A percentile compares a stretch with the other conserved stretches of the same genome.
Evolutionary conservation across 306 rosid species (phyloP).

Genomic region (Castanea sativa): DNA sequence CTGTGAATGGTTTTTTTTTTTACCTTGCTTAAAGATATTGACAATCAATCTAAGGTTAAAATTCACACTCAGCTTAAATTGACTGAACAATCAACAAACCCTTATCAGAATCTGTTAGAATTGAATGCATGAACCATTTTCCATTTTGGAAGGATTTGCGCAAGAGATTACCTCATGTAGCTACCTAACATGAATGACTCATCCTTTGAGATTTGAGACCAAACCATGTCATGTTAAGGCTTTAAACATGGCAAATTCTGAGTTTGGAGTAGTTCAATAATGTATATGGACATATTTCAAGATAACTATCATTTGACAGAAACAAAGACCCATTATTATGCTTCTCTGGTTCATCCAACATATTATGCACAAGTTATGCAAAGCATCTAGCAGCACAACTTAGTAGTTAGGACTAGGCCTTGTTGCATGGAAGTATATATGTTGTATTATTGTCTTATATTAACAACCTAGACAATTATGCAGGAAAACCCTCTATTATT

Average conservation of each 20-base stretch:
- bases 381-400: too few species aligned
- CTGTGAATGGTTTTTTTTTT: neutral
- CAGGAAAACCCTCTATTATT: too few species aligned
- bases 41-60: neutral
- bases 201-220: neutral
- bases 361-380: neutral
- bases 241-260: neutral
- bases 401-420: too few species aligned
- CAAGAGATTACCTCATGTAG: conserved; percentile 16
- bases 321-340: conserved; percentile 18
- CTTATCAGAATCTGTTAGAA: neutral
- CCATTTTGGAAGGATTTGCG: conserved; percentile 15
- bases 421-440: neutral
- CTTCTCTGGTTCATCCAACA: conserved; percentile 12
- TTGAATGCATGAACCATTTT: conserved; percentile 12
- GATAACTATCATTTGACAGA: conserved; percentile 9
- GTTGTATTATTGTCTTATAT: neutral
- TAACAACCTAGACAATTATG: neutral
- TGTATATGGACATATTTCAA: neutral
- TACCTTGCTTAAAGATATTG: neutral
- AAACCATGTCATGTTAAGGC: too few species aligned
- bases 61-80: conserved; percentile 26
- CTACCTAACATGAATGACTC: conserved; percentile 19
- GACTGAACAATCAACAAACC: neutral
- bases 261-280: neutral